Evolutionary conservation across 2,329 filamentous ascomycete genomes (phyloP).

Genomic region (Fusarium palustre): DNA sequence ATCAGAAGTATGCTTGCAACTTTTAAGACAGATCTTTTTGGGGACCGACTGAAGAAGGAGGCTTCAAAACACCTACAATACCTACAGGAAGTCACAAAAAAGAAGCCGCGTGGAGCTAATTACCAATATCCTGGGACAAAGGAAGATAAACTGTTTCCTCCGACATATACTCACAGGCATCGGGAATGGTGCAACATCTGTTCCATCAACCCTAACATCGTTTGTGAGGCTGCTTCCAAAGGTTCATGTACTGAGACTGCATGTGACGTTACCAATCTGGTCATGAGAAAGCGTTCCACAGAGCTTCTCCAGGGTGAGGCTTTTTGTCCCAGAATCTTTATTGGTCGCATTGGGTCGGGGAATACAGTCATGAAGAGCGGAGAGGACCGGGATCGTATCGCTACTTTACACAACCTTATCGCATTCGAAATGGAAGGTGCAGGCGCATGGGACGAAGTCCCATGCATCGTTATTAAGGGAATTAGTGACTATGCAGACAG

Average conservation of each 20-base stretch:
- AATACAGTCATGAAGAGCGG: conserved; percentile 54
- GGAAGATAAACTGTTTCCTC: too few relatives aligned
- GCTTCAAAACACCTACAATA: not conserved
- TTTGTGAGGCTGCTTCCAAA: not conserved
- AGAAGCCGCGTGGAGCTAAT: not conserved
- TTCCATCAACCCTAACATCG: accelerated
- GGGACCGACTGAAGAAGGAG: accelerated
- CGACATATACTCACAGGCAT: not conserved
- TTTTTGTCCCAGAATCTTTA: not conserved
- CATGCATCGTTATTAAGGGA: conserved; percentile 52
- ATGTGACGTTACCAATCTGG: not conserved
- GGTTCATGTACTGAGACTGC: not conserved
- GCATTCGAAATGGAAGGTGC: conserved; percentile 52
- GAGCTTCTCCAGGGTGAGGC: accelerated
- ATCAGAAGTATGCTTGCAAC: not conserved
- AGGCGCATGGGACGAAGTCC: conserved; percentile 49
- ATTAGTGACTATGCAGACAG: conserved; percentile 12
- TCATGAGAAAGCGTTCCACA: not conserved
- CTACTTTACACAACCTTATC: conserved; percentile 27
- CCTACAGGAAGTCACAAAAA: not conserved
- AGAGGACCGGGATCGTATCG: conserved; percentile 49
- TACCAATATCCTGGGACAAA: not conserved
- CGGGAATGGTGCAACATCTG: not conserved
- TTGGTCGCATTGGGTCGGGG: conserved; percentile 49
- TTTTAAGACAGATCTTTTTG: not conserved